Conservation (phyloP, 2,329 filamentous ascomycete genomes). For the Phaeoacremonium minimum region DNA sequence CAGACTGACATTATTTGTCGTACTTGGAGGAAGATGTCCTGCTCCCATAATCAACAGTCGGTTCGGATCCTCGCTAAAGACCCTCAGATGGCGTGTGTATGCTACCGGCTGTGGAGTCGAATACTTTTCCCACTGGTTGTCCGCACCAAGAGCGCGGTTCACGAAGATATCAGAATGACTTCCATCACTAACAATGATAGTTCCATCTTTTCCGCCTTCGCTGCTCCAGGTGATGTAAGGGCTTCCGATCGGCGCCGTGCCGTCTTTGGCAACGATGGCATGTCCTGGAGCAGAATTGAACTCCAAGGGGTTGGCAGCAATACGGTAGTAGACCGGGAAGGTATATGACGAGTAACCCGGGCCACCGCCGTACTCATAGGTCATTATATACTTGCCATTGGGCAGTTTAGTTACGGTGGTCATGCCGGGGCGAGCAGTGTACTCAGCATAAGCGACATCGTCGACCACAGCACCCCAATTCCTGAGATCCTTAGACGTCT, state of each 20-base stretch:
- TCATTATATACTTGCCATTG: conserved; percentile 58
- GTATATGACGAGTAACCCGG: conserved; percentile 18
- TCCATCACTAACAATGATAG: conserved; percentile 35
- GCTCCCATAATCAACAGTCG: conserved; percentile 38
- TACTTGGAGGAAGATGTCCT: conserved; percentile 40
- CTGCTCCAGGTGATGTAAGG: conserved; percentile 40
- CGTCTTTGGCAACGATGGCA: conserved; percentile 23
- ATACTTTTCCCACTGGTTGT: conserved; percentile 29
- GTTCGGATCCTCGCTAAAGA: conserved; percentile 27
- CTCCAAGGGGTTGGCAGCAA: conserved; percentile 31
- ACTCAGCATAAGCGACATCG: conserved; percentile 59
- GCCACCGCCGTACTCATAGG: conserved; percentile 57
- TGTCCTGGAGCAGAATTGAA: conserved; percentile 26
- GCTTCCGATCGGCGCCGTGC: conserved; percentile 27
- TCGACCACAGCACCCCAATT: conserved; percentile 58
- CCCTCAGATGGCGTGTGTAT: conserved; percentile 30
- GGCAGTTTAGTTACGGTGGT: conserved; percentile 55
- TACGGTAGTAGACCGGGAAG: conserved; percentile 40
- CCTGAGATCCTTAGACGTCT: conserved; percentile 53
- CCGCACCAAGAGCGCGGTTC: conserved; percentile 34
- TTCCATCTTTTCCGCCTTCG: conserved; percentile 38
- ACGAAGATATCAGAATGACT: conserved; percentile 33
- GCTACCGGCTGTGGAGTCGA: conserved; percentile 26
- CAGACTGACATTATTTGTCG: conserved; percentile 35
- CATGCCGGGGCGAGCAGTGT: conserved; percentile 66